Conservation (phyloP, 2,329 filamentous ascomycete genomes). For the Fusarium pseudonygamai region DNA sequence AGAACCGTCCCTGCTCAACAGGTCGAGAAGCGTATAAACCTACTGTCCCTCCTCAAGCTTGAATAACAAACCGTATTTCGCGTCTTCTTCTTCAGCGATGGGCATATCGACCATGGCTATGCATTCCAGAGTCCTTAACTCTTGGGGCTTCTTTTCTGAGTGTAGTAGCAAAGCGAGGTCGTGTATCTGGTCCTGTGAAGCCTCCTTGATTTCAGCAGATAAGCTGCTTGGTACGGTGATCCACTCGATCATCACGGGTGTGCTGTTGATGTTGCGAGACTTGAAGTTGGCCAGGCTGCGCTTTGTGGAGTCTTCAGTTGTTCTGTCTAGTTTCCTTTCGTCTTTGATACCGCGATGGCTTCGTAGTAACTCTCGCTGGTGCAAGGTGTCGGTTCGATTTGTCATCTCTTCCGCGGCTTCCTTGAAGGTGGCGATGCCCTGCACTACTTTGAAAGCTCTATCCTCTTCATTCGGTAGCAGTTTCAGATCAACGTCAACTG, state of each 20-base stretch:
- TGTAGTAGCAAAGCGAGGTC: background rate
- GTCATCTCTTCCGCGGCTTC: background rate
- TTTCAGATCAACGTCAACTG: background rate
- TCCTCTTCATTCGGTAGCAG: background rate
- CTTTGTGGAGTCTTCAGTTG: background rate
- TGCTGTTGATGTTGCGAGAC: background rate
- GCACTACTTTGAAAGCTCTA: background rate
- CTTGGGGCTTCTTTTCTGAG: background rate
- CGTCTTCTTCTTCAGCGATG: background rate
- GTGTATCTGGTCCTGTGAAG: background rate
- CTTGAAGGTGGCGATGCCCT: background rate
- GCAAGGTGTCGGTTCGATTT: background rate
- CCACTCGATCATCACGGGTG: background rate
- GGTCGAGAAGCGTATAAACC: rapidly evolving
- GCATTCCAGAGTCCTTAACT: background rate
- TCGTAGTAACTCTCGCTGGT: background rate
- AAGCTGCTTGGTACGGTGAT: background rate
- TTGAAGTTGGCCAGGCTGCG: background rate
- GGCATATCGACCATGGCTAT: background rate
- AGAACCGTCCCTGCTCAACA: background rate
- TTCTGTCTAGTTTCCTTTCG: background rate
- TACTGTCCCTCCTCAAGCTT: background rate
- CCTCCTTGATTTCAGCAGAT: background rate
- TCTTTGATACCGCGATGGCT: background rate
- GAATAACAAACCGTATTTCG: background rate